A percentile compares a stretch with the other conserved stretches of the same genome.
Evolutionary conservation across 768 basidiomycete genomes (phyloP).

Genomic region (Megacollybia marginata): DNA sequence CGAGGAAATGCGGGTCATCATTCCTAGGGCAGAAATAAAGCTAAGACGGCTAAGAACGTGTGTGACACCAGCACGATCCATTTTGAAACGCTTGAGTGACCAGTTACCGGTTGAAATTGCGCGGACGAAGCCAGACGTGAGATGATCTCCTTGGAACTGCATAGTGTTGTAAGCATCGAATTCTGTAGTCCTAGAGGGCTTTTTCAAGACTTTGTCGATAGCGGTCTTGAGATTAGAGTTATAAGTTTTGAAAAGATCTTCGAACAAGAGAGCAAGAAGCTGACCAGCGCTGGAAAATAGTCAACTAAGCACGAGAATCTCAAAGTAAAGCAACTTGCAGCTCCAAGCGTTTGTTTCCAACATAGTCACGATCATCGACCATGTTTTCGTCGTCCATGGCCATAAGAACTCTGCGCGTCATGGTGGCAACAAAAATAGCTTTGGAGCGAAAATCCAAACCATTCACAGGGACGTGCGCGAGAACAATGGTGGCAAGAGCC

Average conservation of each 20-base stretch:
- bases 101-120: slow-evolving; percentile 99
- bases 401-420: slow-evolving; percentile 94
- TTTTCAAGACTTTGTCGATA: slow-evolving; percentile 97
- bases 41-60: slow-evolving; percentile 93
- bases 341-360: slow-evolving; percentile 97
- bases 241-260: slow-evolving; percentile 98
- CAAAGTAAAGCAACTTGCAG: slow-evolving; percentile 50
- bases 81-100: slow-evolving; percentile 98
- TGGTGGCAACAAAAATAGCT: slow-evolving; percentile 94
- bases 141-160: slow-evolving; percentile 93
- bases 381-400: slow-evolving; percentile 95
- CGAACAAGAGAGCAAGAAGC: slow-evolving; percentile 89
- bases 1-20: slow-evolving; percentile 99
- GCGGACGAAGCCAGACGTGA: slow-evolving; percentile 92
- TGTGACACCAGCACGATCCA: slow-evolving; percentile 97
- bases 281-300: slow-evolving; percentile 76
- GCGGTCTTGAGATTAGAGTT: slow-evolving; percentile 91
- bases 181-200: slow-evolving; percentile 87
- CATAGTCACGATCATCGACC: slow-evolving; percentile 98
- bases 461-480: slow-evolving; percentile 91
- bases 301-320: slow-evolving; percentile 4
- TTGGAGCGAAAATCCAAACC: slow-evolving; percentile 88
- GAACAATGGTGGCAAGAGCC: slow-evolving; percentile 93
- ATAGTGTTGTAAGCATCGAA: slow-evolving; percentile 94
- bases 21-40: slow-evolving; percentile 96